Evolutionary conservation across 2,329 filamentous ascomycete genomes (phyloP), one percentile per base, ranked within the genome.

Genomic region (Botrytis hyacinthi): DNA sequence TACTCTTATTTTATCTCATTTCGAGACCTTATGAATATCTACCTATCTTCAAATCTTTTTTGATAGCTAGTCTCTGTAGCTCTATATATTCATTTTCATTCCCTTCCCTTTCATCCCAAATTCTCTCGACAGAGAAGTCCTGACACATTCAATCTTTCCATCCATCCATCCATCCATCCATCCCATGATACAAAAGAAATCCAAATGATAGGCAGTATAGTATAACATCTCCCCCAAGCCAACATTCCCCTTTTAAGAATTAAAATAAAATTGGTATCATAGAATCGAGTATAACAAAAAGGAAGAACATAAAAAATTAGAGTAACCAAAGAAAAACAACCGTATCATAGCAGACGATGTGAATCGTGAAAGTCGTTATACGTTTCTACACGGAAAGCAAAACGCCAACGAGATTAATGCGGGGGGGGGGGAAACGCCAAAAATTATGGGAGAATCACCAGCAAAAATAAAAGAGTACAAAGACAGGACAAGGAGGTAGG

Each of bases 241-340:
- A 44, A 40, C 10, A 29, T n/a, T 42, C 37, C 66, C 48, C 48
- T 37, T 20, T 57, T 32, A 32, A 42, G n/a, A 32, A 42, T 69
- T 57, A 69, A 68, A 57, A 32, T 68, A 57, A 42, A 57, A 57
- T 26, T 69, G 66, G 66, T 69, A 69, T 69, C 66, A 57, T 69
- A 42, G 26, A 69, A 69, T 57, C 32, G 48, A 57, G 48, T 57
- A 57, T 68, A 42, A 22, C n/a, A 44, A 14, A 69, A 57, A 22
- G 29, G 8, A 7, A 44, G 26, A 20, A 12, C 20, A 26, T 20
- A 29, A 37, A 6, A 69, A 10, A 57, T 8, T 8, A 32, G 26
- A 29, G 37, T 42, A 26, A 44, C n/a, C 22, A 44, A 57, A n/a
- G 26, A n/a, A 63, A n/a, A 20, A 29, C 61, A 32, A 6, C 48